Evolutionary conservation across 495 filamentous ascomycete genomes (phyloP).

Genomic region (Elasticomyces elasticus): DNA sequence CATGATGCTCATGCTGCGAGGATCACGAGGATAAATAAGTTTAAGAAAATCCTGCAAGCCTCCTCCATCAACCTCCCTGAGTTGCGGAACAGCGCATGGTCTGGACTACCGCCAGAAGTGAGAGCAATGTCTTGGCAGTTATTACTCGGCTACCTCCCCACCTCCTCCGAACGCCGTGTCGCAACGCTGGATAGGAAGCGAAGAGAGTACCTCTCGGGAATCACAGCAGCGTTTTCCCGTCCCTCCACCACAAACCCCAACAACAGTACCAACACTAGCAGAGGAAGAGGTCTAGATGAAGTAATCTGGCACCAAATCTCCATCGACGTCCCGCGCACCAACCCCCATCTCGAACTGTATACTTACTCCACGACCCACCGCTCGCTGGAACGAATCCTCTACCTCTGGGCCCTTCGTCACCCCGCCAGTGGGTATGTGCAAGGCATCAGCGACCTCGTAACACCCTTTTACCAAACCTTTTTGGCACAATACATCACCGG

Average conservation of each 20-base stretch:
- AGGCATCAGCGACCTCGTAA: constrained; percentile 96
- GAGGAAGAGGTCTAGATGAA: constrained; percentile 76
- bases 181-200: constrained; percentile 86
- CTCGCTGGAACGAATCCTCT: constrained; percentile 86
- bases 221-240: constrained; percentile 80
- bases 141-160: constrained; percentile 86
- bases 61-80: constrained; percentile 79
- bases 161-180: constrained; percentile 83
- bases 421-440: constrained; percentile 96
- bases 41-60: constrained; percentile 87
- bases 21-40: constrained; percentile 94
- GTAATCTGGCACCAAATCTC: constrained; percentile 97
- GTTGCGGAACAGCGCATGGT: constrained; percentile 78
- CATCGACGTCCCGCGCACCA: constrained; percentile 95
- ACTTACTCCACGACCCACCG: constrained; percentile 92
- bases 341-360: constrained; percentile 89
- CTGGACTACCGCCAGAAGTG: constrained; percentile 86
- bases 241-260: background rate
- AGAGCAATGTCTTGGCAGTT: constrained; percentile 98
- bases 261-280: constrained; percentile 33
- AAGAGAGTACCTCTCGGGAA: constrained; percentile 93
- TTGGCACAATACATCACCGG: constrained; percentile 88
- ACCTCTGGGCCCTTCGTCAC: constrained; percentile 95
- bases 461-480: constrained; percentile 96
- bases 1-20: constrained; percentile 76